Evolutionary conservation across 2,329 filamentous ascomycete genomes (phyloP).

Genomic region (Aspergillus unguis): DNA sequence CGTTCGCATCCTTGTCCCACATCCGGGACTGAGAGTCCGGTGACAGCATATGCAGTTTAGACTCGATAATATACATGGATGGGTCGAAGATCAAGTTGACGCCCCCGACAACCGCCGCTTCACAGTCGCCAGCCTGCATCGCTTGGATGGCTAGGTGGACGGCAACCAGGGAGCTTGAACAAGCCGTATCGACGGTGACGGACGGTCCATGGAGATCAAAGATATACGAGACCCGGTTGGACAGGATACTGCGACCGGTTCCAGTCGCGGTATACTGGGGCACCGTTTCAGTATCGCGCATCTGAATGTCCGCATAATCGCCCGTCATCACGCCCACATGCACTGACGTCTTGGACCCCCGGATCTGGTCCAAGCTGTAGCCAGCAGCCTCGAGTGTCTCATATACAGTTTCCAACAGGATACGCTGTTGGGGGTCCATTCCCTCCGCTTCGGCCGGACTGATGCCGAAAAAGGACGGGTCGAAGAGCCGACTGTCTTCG

Average conservation of each 20-base stretch:
- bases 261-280: not conserved
- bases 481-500: slow-evolving; percentile 14
- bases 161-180: slow-evolving; percentile 31
- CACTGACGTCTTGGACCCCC: not conserved
- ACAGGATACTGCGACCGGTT: not conserved
- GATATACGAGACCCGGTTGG: slow-evolving; percentile 32
- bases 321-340: not conserved
- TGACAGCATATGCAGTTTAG: slow-evolving; percentile 9
- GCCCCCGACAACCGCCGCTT: slow-evolving; percentile 24
- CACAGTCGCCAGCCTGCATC: slow-evolving; percentile 22
- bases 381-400: slow-evolving; percentile 28
- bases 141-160: slow-evolving; percentile 33
- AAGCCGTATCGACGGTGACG: slow-evolving; percentile 35
- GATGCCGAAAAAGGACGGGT: slow-evolving; percentile 33
- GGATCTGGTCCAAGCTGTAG: not conserved
- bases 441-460: slow-evolving; percentile 25
- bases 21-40: slow-evolving; percentile 29
- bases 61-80: slow-evolving; percentile 5
- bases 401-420: slow-evolving; percentile 28
- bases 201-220: slow-evolving; percentile 34
- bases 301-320: not conserved
- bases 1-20: slow-evolving; percentile 42
- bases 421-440: slow-evolving; percentile 29
- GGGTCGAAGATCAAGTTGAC: slow-evolving; percentile 27
- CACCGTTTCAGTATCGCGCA: not conserved